These are phyloP conservation scores for Candida ulmi DNA, from an alignment of 805 yeast species.

Conservation along the genomic window DNA sequence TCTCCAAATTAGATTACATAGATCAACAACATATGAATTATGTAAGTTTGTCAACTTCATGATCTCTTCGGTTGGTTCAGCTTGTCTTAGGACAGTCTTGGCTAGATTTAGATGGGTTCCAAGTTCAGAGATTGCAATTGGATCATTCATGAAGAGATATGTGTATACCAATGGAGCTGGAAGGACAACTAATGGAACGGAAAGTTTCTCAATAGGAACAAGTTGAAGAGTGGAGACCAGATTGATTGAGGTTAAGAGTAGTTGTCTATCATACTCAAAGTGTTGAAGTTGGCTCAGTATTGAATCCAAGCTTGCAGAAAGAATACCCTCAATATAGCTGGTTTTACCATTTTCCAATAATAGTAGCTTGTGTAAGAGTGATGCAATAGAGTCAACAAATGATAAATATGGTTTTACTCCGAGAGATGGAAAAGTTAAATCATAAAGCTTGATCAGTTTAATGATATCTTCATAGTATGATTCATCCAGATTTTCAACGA, in stretches of 20 bases:
- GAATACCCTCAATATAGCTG: not conserved
- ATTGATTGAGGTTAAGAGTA: constrained; percentile 6
- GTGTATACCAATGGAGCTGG: constrained; percentile 35
- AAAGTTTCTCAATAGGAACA: constrained; percentile 19
- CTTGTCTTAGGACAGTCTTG: constrained; percentile 10
- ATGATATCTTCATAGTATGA: constrained; percentile 1
- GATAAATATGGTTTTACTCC: constrained; percentile 6
- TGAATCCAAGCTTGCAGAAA: constrained; percentile 1
- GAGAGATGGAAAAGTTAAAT: not conserved
- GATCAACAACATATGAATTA: constrained; percentile 49
- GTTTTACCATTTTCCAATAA: not conserved
- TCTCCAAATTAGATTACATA: constrained; percentile 52
- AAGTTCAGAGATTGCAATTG: constrained; percentile 38
- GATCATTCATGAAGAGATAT: constrained; percentile 35
- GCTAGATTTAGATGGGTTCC: constrained; percentile 41
- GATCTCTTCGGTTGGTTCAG: constrained; percentile 11
- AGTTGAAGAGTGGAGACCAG: constrained; percentile 9
- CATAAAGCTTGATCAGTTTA: constrained; percentile 3
- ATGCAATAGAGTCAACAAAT: constrained; percentile 6
- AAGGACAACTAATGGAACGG: constrained; percentile 25
- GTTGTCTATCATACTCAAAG: constrained; percentile 3
- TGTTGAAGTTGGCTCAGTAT: not conserved
- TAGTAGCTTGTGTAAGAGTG: not conserved
- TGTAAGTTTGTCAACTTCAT: constrained; percentile 29
- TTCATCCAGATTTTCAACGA: constrained; percentile 4